Evolutionary conservation across 129 eudicot species (phyloP).

Genomic region (Calendula officinalis): DNA sequence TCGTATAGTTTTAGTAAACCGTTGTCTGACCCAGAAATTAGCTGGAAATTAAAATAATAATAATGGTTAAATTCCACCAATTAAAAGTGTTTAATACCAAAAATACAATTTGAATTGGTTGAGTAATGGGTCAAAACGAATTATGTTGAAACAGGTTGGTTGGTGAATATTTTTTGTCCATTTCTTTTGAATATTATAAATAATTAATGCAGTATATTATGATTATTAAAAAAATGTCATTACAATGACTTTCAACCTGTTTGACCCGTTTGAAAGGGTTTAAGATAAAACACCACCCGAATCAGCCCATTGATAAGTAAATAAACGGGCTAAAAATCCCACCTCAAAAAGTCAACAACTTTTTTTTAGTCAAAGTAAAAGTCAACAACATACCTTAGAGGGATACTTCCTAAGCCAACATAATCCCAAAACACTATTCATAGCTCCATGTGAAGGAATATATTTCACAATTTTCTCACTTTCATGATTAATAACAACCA

Average conservation of each 20-base stretch:
- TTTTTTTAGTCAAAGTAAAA: background rate
- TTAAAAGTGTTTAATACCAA: background rate
- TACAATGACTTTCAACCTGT: no score
- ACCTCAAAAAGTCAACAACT: background rate
- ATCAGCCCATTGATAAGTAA: no score
- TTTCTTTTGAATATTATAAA: background rate
- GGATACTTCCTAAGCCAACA: slow-evolving; percentile 92
- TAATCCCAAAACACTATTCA: slow-evolving; percentile 82
- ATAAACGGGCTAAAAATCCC: no score
- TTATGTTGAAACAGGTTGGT: no score
- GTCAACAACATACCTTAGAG: slow-evolving; percentile 62
- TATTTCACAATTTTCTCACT: slow-evolving; percentile 65
- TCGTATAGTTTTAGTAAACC: slow-evolving; percentile 83
- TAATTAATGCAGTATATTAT: no score
- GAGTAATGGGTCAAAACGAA: background rate
- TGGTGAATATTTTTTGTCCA: background rate
- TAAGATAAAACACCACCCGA: no score
- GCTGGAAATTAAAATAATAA: no score
- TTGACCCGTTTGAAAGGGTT: no score
- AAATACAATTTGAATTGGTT: background rate
- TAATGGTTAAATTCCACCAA: no score
- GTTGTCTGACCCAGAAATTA: slow-evolving; percentile 94
- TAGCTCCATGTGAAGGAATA: slow-evolving; percentile 78
- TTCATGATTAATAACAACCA: slow-evolving; percentile 82
- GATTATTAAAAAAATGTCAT: no score